Evolutionary conservation across 306 rosid genomes (phyloP), one percentile per base, ranked within the genome.

Genomic region (Citrullus colocynthis): DNA sequence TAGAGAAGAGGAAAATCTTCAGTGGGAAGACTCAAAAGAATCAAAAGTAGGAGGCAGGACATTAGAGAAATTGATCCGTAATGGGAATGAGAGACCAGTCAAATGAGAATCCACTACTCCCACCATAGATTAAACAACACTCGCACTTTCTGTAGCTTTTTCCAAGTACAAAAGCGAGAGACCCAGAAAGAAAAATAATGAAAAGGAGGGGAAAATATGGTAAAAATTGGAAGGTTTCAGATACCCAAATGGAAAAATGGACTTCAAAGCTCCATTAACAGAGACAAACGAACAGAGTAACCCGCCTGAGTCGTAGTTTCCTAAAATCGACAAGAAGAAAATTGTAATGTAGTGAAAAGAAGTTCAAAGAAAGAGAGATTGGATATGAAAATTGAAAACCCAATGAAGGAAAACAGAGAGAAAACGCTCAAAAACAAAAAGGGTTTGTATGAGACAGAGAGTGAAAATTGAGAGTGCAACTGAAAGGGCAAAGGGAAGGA

Each of bases 21-120:
- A 81, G 79, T 6, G 81, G 83, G 58, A 94, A 86, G 89, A 90
- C 81, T 24, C 80, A 16, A 79, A 78, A 72, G 93, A 91, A 91
- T 87, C 84, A 63, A 2, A 63, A 14, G 2, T 32, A n/a, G 69
- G 44, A 63, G 14, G 44, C 69, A 14, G 21, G 6, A 3, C 18
- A 65, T 5, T 65, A 39, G 15, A 11, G 44, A 39, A 37, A 20
- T 66, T 42, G 34, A 16, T n/a, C 24, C 54, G 45, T 7, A 28
- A 24, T 64, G 55, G 16, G 73, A 66, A 66, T 37, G 49, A 66
- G 16, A 18, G 52, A 67, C 5, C n/a, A 42, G 30, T 69, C 36
- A 69, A 44, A 69, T 44, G 56, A 24, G 75, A 69, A 69, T 44
- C 57, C 12, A 37, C 56, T 44, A 32, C 56, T 21, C n/a, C 44